Base-by-base conservation (phyloP, 139 green algal genomes). In the Parachlorella kessleri region DNA sequence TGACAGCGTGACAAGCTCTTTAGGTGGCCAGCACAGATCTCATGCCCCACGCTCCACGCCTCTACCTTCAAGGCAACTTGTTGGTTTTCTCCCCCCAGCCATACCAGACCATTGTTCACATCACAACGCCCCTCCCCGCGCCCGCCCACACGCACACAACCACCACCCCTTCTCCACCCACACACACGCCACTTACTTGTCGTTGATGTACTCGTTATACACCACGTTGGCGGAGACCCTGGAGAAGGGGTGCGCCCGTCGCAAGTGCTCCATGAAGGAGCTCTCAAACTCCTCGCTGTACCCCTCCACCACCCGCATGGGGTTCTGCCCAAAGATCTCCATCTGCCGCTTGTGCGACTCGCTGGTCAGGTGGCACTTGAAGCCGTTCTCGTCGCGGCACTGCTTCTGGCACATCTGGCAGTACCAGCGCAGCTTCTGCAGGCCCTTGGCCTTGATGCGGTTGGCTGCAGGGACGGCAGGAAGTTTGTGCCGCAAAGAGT, bases 341-440 rank as follows among this genome's bases (percentile, higher is more conserved):
- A 97, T 95, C 82, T 97, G 92, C 2, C 94, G 85, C 83, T 85
- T 87, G 83, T 97, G 93, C 4, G 85, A 82, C 67, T 97, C 93
- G 40, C 83, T 92, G 38, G 84, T 92, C 53, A 96, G 89, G 84
- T 98, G 95, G 81, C 95, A 98, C 79, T 98, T 99, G 90, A 99
- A 99, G 21, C 96, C 96, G 82, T 99, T 99, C 77, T 98, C 96
- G 81, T 99, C 96, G 21, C 96, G 88, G 83, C 96, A 99, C 83
- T 98, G 94, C 87, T 99, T 99, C 72, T 97, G 87, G 81, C 96
- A 99, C 87, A 98, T 93, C 88, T 99, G 96, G 72, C 80, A 85
- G 64, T 86, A 90, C 90, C 92, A 99, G 6, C 94, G 89, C 54
- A 99, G 92, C 87, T 97, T 98, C 75, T 96, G 89, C 37, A 99